Evolutionary conservation across 192 early-diverging fungal genomes (phyloP).

Genomic region (Dissophora globulifera): DNA sequence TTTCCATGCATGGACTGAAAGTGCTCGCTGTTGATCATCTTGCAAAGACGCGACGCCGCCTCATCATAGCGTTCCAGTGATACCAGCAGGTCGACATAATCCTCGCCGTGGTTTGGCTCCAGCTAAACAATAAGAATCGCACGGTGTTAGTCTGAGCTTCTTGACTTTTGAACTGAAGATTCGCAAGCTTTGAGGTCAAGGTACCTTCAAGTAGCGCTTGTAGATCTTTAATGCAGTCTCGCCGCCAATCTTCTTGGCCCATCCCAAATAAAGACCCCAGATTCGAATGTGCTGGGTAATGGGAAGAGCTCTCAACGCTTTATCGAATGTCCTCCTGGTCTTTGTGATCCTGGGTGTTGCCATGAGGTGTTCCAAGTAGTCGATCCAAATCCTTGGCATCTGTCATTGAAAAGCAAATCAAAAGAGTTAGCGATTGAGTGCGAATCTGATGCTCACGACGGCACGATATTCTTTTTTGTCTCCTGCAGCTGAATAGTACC

Average conservation of each 20-base stretch:
- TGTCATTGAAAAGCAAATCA: slow-evolving; percentile 22
- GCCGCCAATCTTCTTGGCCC: slow-evolving; percentile 81
- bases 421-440: no score
- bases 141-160: no score
- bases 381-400: slow-evolving; percentile 95
- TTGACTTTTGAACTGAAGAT: no score
- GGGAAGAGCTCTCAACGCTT: slow-evolving; percentile 87
- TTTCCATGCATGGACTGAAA: slow-evolving; percentile 76
- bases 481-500: slow-evolving; percentile 52
- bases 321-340: slow-evolving; percentile 90
- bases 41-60: slow-evolving; percentile 78
- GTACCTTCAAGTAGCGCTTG: slow-evolving; percentile 81
- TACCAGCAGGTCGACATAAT: slow-evolving; percentile 78
- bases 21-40: slow-evolving; percentile 77
- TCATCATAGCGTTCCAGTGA: slow-evolving; percentile 75
- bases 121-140: no score
- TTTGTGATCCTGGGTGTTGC: slow-evolving; percentile 75
- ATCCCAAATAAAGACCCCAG: slow-evolving; percentile 88
- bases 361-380: slow-evolving; percentile 76
- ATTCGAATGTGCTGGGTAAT: slow-evolving; percentile 92
- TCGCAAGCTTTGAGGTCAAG: no score
- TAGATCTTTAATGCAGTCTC: slow-evolving; percentile 85
- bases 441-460: no score
- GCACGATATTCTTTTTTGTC: background rate
- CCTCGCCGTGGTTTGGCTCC: slow-evolving; percentile 82